phyloP scores from a whole-genome alignment of 2,329 filamentous ascomycete genomes.

The Paraphoma sp. region DNA sequence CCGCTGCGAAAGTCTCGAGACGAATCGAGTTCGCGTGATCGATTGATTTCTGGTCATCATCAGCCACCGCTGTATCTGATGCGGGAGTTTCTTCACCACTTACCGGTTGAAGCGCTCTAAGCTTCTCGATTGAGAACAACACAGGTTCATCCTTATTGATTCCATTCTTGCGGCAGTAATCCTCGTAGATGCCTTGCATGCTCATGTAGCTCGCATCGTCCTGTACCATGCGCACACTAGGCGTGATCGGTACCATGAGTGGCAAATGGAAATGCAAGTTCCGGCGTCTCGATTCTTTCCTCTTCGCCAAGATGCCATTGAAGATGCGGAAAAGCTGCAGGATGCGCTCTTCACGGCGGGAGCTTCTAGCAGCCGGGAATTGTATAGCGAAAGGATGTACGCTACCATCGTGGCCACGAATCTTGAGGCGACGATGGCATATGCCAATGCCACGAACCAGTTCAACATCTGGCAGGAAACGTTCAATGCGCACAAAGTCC shows the following conservation, averaged over 20 bases:
- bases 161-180: constrained; percentile 86
- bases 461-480: constrained; percentile 94
- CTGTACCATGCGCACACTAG: constrained; percentile 92
- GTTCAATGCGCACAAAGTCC: constrained; percentile 96
- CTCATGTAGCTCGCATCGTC: constrained; percentile 95
- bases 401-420: constrained; percentile 96
- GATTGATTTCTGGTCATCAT: constrained; percentile 62
- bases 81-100: constrained; percentile 10
- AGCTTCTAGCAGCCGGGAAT: constrained; percentile 90
- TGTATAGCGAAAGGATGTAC: constrained; percentile 97
- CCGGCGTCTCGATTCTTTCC: constrained; percentile 91
- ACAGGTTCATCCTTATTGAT: constrained; percentile 96
- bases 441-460: constrained; percentile 88
- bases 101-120: constrained; percentile 68
- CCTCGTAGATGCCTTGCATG: constrained; percentile 93
- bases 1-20: constrained; percentile 90
- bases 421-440: constrained; percentile 91
- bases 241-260: constrained; percentile 92
- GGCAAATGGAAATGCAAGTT: constrained; percentile 97
- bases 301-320: constrained; percentile 87
- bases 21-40: constrained; percentile 76
- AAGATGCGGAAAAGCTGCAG: constrained; percentile 96
- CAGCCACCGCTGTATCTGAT: background rate
- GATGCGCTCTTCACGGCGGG: constrained; percentile 91
- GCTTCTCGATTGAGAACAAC: constrained; percentile 93